Base-by-base conservation (phyloP, 257 asterid genomes). In the Solanum ossicruentum region DNA sequence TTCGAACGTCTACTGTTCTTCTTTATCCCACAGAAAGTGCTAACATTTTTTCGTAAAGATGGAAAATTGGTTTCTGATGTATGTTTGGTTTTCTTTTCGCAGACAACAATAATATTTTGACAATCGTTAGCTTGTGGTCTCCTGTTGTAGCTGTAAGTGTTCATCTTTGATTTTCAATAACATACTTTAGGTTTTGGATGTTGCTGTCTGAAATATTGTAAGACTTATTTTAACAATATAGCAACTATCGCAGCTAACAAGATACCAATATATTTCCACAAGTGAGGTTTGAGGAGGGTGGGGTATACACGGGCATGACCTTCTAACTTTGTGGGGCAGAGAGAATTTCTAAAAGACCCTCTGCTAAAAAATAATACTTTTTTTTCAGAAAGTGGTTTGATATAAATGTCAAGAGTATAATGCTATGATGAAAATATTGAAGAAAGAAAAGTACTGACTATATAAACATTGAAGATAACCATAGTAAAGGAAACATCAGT, bases 101-200 rank as follows among this genome's bases (percentile, higher is more conserved):
- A 96, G 99, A 88, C 81, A 95, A 96, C 89, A 86, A 93, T 81
- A 92, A 96, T 87, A 93, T 87, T 66, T 86, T 93, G 89, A 91
- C 98, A 8, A 52, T 96, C 51, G 97, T 88, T 86, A 93, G 98
- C 91, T 85, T 96, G 86, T 96, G 99, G 99, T 95, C 97, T 47
- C 99, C 99, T 36, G 97, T 96, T 90, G 90, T 96, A 80, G 98
- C 98, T 90, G 99, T 96, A 89, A 95, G 99, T 96, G 85, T 87
- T 77, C 41, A 28, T 72, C 86, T 41, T 65, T 51, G 82, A 77
- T 77, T 52, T 32, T 77, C 26, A 26, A 28, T 51, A 26, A 51
- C 65, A 4, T 26, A 47, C 43, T 75, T 21, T 49, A 32, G 12
- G 47, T 77, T 26, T 77, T 77, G 47, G 47, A 26, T 16, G 17